Evolutionary conservation across 129 eudicot species (phyloP).

Genomic region (Chrysanthemum seticuspe): DNA sequence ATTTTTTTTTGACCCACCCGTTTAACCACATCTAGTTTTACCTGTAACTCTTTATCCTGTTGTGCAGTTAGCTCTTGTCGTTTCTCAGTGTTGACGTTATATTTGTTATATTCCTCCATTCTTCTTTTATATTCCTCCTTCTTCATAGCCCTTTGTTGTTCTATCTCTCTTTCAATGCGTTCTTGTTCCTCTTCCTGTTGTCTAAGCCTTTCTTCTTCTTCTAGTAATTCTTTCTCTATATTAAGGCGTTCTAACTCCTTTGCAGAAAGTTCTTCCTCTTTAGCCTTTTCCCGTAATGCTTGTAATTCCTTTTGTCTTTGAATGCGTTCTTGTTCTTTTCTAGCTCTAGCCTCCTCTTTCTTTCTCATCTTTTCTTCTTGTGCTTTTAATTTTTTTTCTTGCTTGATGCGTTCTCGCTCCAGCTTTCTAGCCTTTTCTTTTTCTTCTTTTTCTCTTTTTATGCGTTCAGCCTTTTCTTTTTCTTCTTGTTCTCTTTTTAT

Average conservation of each 20-base stretch:
- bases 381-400: conserved; percentile 16
- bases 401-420: conserved; percentile 17
- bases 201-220: conserved; percentile 22
- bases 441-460: conserved; percentile 12
- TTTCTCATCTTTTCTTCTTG: conserved; percentile 23
- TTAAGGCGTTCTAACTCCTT: conserved; percentile 18
- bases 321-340: conserved; percentile 23
- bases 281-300: conserved; percentile 23
- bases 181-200: conserved; percentile 32
- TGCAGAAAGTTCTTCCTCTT: conserved; percentile 26
- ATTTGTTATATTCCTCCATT: conserved; percentile 23
- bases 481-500: conserved; percentile 7
- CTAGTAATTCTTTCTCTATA: conserved; percentile 11
- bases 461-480: neutral
- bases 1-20: too few relatives aligned
- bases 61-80: conserved; percentile 37
- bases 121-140: conserved; percentile 26
- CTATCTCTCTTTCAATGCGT: conserved; percentile 15
- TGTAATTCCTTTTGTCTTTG: conserved; percentile 19
- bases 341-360: conserved; percentile 6
- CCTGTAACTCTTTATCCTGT: conserved; percentile 53
- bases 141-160: conserved; percentile 27
- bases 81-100: conserved; percentile 29
- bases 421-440: conserved; percentile 3
- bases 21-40: conserved; percentile 20